Percentiles rank a stretch among this genome's conserved stretches.
Evolutionary conservation across 2,329 filamentous ascomycete species (phyloP).

Genomic region (Nannizzia gypsea): DNA sequence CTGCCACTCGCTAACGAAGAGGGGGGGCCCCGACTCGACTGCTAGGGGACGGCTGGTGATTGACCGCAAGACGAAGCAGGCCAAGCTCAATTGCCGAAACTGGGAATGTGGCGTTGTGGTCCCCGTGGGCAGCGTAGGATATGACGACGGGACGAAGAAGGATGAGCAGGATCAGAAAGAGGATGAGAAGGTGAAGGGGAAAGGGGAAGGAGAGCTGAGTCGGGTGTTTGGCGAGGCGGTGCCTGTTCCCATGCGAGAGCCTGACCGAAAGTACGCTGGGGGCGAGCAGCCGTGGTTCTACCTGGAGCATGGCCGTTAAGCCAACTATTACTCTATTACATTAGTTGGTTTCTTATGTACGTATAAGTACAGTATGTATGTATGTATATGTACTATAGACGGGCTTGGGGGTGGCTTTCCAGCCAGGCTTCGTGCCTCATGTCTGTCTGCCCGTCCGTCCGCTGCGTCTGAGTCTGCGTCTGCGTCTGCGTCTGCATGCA

Average conservation of each 20-base stretch:
- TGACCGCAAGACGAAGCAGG: conserved; percentile 53
- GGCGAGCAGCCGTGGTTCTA: conserved; percentile 20
- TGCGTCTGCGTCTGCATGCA: too few relatives aligned
- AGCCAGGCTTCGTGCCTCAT: too few relatives aligned
- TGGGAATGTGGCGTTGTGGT: conserved; percentile 92
- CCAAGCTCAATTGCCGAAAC: conserved; percentile 74
- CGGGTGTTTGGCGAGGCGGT: conserved; percentile 29
- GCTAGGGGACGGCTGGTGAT: conserved; percentile 65
- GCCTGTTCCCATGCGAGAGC: conserved; percentile 36
- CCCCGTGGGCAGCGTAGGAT: conserved; percentile 34
- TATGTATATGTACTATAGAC: too few relatives aligned
- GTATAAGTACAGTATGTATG: too few relatives aligned
- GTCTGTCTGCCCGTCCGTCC: too few relatives aligned
- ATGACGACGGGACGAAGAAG: conserved; percentile 12
- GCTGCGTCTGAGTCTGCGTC: too few relatives aligned
- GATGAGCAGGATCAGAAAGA: too few relatives aligned
- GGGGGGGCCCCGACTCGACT: neutral
- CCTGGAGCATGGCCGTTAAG: conserved; percentile 8
- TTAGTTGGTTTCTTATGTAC: too few relatives aligned
- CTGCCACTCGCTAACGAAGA: conserved; percentile 5
- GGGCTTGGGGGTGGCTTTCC: too few relatives aligned
- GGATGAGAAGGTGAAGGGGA: too few relatives aligned
- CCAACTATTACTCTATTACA: too few relatives aligned
- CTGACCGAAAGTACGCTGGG: conserved; percentile 18
- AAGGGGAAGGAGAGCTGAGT: conserved; percentile 9